These are phyloP conservation scores for Ambrosiella cleistominuta DNA, from an alignment of 2,329 filamentous ascomycete genomes.

Conservation along the genomic window DNA sequence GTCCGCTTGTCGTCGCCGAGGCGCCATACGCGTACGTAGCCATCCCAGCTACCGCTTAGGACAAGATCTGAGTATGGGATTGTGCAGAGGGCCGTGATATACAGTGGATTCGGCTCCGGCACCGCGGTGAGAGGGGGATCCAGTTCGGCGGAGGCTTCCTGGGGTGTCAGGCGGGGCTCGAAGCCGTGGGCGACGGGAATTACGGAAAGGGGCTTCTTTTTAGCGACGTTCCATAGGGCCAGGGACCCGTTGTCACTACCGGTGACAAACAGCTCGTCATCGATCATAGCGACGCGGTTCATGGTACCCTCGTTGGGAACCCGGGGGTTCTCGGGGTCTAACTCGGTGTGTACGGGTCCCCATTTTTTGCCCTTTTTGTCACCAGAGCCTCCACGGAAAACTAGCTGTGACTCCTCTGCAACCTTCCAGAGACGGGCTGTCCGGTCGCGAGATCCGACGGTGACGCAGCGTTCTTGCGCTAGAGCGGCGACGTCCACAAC, in stretches of 20 bases:
- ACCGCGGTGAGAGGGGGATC: conserved; percentile 42
- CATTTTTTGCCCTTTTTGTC: conserved; percentile 28
- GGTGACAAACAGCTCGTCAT: conserved; percentile 76
- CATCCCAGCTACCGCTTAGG: conserved; percentile 88
- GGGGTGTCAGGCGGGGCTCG: conserved; percentile 50
- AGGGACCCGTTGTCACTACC: conserved; percentile 82
- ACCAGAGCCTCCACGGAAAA: conserved; percentile 71
- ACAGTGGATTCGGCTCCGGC: conserved; percentile 53
- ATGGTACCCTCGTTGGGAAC: conserved; percentile 65
- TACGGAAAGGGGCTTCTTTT: conserved; percentile 84
- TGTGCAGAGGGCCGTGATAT: conserved; percentile 75
- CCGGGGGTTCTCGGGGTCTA: conserved; percentile 24
- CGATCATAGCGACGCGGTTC: conserved; percentile 80
- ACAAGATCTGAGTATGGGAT: conserved; percentile 84
- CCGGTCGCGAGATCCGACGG: conserved; percentile 76
- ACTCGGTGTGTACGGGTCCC: conserved; percentile 7
- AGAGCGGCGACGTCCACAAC: conserved; percentile 72
- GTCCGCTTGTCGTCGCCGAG: conserved; percentile 67
- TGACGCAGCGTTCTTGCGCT: conserved; percentile 74
- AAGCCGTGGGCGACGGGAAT: conserved; percentile 70
- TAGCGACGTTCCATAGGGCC: conserved; percentile 72
- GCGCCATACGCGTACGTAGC: conserved; percentile 68
- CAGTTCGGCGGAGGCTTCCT: conserved; percentile 56
- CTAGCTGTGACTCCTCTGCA: conserved; percentile 82
- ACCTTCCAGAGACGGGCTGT: conserved; percentile 94